Base-by-base conservation (phyloP, 225 moss, liverwort and hornwort species). In the Sphagnum tenellum region DNA sequence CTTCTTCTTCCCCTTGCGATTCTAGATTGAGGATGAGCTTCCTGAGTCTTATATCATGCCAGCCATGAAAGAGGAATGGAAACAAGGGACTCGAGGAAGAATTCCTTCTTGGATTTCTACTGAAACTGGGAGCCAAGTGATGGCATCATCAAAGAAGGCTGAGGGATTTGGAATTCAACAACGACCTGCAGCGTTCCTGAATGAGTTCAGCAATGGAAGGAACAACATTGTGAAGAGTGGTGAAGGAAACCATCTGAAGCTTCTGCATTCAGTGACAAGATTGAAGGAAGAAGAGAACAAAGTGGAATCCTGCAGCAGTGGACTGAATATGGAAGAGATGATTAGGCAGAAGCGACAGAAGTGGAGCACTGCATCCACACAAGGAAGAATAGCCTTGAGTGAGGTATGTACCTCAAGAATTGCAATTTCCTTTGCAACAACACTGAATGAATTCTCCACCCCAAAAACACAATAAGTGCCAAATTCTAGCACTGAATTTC, bases 131-230 rank as follows among this genome's bases (percentile, higher is more conserved):
- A 29, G 29, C 29, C 29, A 29, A 0, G 29, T 29, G 29, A 29
- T 29, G 29, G 29, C 29, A 1, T 29, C 29, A 29, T 29, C 29
- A 29, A 29, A 0, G 29, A 29, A 29, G 29, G 29, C 29, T 29
- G 29, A 29, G 29, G 29, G 29, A 29, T 29, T 29, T 29, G 29
- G 29, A 29, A 29, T 29, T 29, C 29, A 29, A 29, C 29, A 73
- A 73, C 51, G 84, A 80, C 67, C 60, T 75, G 54, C 77, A 77
- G 70, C 68, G 5, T 47, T 75, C 63, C 51, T 75, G 49, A 75
- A 77, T 63, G 84, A 84, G 64, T 84, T 68, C 60, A 77, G 74
- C 59, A 80, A 84, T 70, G 84, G 80, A 9, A 84, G 75, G 58
- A 80, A 78, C 29, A 29, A 29, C 29, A 29, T 29, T 29, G 29